Base-by-base conservation (phyloP, 164 flowering plant species). In the Vitis labrusca region DNA sequence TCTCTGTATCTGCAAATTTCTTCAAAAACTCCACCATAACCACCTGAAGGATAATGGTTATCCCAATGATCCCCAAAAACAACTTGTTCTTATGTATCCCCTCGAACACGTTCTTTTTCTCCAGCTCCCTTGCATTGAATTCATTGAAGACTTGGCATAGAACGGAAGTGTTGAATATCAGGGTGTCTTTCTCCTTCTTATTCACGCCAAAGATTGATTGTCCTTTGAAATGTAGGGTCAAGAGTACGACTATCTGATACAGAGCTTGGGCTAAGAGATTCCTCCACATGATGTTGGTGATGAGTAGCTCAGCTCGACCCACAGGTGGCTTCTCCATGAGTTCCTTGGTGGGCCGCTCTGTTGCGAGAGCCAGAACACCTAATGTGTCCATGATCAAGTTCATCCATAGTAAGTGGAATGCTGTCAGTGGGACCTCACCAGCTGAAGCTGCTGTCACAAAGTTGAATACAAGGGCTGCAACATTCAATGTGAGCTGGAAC, bases 331-430 rank as follows among this genome's bases (percentile, higher is more conserved):
- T 80, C 11, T 80, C 71, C 91, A 88, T 81, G 47, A 89, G 78
- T 59, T 86, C 85, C 48, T 73, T 73, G n/a, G 84, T 84, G 23
- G 91, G 91, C 16, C 62, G 62, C 52, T 90, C 92, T 0, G 91
- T 85, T 9, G 89, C 91, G 0, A 90, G 73, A 15, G 94, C 91
- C 17, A 90, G 66, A 4, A 89, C 89, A 1, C 88, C 89, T 10
- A 90, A 59, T 0, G 90, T 86, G 76, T 88, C 92, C 91, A 88
- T 88, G 64, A 88, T 87, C 70, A 90, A 71, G 66, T 90, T 90
- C 71, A 90, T 91, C 95, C 95, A 90, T 66, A 88, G 30, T 10
- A 90, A 48, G 30, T 90, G 90, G 10, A 83, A 89, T 0, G 90
- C 85, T n/a, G 88, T 83, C 15, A 86, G 27, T 29, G 95, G 95